Conservation (phyloP, 768 basidiomycete genomes). For the Lyophyllum semitale region DNA sequence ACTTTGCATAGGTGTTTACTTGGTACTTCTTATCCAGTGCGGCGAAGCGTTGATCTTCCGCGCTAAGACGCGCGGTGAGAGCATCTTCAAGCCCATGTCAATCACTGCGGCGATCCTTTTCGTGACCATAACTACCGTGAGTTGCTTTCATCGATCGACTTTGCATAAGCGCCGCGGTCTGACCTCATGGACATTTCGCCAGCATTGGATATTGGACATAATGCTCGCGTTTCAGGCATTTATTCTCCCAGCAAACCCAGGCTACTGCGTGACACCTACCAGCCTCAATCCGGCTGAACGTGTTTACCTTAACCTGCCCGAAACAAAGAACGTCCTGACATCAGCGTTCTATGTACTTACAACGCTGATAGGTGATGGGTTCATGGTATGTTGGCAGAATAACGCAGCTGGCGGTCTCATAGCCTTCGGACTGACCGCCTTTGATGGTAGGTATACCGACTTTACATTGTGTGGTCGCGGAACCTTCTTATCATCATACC, state of each 20-base stretch:
- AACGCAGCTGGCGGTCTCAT: too few relatives aligned
- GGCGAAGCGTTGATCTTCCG: constrained; percentile 16
- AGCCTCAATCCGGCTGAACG: constrained; percentile 12
- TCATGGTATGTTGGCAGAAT: constrained; percentile 10
- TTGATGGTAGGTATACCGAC: constrained; percentile 9
- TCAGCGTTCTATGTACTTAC: constrained; percentile 13
- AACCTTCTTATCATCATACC: constrained; percentile 8
- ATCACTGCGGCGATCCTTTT: constrained; percentile 20
- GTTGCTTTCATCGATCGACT: background rate
- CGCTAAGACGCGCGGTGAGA: constrained; percentile 13
- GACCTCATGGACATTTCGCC: background rate
- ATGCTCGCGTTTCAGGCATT: constrained; percentile 12
- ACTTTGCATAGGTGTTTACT: constrained; percentile 13
- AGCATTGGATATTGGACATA: constrained; percentile 10
- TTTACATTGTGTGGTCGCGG: constrained; percentile 15
- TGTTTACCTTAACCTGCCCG: constrained; percentile 13
- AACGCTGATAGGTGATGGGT: constrained; percentile 14
- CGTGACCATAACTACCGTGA: constrained; percentile 19
- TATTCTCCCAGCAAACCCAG: constrained; percentile 5
- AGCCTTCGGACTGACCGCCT: background rate
- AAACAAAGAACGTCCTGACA: constrained; percentile 6
- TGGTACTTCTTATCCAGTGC: constrained; percentile 20
- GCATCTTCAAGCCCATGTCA: constrained; percentile 20
- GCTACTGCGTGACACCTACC: constrained; percentile 5
- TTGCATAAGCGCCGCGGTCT: background rate